Base-by-base conservation (phyloP, 768 basidiomycete genomes). In the Chalciporus piperatus region DNA sequence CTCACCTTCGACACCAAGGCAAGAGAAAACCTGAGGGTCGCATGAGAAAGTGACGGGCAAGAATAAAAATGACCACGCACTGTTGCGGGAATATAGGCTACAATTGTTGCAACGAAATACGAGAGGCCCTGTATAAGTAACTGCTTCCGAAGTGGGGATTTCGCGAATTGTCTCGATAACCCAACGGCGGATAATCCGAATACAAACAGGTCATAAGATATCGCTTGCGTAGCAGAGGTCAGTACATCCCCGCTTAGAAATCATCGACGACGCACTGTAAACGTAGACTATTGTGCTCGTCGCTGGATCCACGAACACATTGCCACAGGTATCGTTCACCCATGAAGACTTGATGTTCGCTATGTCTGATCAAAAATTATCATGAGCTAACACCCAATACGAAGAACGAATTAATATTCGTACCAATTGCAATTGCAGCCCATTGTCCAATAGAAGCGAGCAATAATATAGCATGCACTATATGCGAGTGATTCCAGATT, bases 401-500 rank as follows among this genome's bases (percentile, higher is more conserved):
- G 22, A 22, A 22, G 22, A 22, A 22, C 33, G n/a, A 25, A 17
- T 23, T 35, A 2, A 3, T 13, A 14, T 30, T 2, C 53, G 1
- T 48, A 60, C 65, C 54, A 0, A 65, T 39, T 2, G 46, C 54
- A 0, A 67, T 46, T 4, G 58, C 35, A 14, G 44, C 38, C 67
- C 66, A 69, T 11, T 67, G 66, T 9, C 57, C 65, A 8, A 57
- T 6, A 14, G 55, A 20, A 16, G 56, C 9, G 0, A 52, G 1
- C 30, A 51, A 8, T 1, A 69, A 27, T 9, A 67, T 14, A 4
- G 20, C 1, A 37, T 62, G 54, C n/a, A 69, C 57, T 3, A 38
- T 27, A 38, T 33, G 45, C 6, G 58, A 53, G 7, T 43, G 47
- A 33, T 43, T 67, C 66, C 67, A 67, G 40, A 67, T 56, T 27